Base-by-base conservation (phyloP, 441 rosid species). In the Erodium chrysanthum region DNA sequence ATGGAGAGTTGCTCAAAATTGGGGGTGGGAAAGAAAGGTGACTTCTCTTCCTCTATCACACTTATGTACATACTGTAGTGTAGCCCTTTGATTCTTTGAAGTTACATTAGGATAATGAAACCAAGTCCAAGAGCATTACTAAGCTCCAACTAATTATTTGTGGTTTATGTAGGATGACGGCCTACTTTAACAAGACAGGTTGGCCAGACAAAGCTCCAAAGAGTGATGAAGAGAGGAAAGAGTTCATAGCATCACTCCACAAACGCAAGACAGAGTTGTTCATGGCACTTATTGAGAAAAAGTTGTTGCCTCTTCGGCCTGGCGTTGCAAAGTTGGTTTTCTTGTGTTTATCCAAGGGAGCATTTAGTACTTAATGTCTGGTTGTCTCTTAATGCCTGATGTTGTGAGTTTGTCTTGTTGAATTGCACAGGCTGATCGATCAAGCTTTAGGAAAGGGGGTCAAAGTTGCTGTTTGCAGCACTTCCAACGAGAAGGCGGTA, bases 401-500 rank as follows among this genome's bases (percentile, higher is more conserved):
- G 35, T 69, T 61, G 63, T n/a, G 66, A 66, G 56, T 62, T 33
- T 74, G 62, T 2, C 70, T 67, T 64, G 22, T 67, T 7, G 3
- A 66, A 70, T 66, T 71, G 52, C 65, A 64, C 85, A 93, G 98
- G 89, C 73, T 90, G 81, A 48, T 93, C 66, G 96, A 93, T 82
- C 97, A 91, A 79, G 97, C 96, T 75, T 73, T 91, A 73, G 86
- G 77, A 33, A 91, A 82, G 48, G 96, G 86, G 75, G 93, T 91
- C 27, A 78, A 81, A 77, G 96, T 93, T 64, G 97, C 98, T 2
- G 98, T 93, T 54, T 91, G 97, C 81, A 91, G 97, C 74, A 91
- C 97, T 69, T 93, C 98, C 18, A 90, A 90, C 84, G 96, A 91
- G 85, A 93, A 93, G 91, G 97, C 96, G 91, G 97, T 93, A 88